Conservation (phyloP, 2,329 filamentous ascomycete species). For the Hymenoscyphus albidus region DNA sequence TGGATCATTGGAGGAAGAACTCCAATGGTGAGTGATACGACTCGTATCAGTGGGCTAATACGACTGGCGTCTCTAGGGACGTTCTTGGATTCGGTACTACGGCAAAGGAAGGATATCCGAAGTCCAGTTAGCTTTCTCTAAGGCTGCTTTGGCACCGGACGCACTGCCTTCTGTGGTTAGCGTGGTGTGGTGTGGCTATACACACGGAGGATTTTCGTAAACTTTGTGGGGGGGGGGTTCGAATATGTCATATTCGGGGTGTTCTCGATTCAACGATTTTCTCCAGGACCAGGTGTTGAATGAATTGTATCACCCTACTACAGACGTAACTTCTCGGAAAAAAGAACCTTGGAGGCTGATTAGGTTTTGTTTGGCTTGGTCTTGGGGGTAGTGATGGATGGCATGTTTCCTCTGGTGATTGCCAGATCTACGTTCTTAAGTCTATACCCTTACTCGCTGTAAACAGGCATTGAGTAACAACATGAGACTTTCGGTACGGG, state of each 20-base stretch:
- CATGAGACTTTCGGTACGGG: too few relatives aligned
- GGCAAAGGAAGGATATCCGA: neutral
- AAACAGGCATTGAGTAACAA: too few relatives aligned
- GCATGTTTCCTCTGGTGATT: too few relatives aligned
- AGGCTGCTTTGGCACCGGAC: neutral
- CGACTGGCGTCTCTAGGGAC: neutral
- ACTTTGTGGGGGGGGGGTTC: neutral
- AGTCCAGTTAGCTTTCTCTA: neutral
- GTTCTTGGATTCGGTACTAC: neutral
- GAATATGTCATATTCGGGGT: neutral
- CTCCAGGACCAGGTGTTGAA: too few relatives aligned
- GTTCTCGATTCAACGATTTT: neutral
- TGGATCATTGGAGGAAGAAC: neutral
- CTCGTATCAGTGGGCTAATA: neutral
- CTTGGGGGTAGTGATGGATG: too few relatives aligned
- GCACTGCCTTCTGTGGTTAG: neutral
- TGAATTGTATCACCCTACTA: too few relatives aligned
- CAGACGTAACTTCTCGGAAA: too few relatives aligned
- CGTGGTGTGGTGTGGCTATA: neutral
- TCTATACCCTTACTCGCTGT: too few relatives aligned
- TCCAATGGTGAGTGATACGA: neutral
- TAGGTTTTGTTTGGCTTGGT: too few relatives aligned
- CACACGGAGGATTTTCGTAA: neutral
- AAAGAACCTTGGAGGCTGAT: too few relatives aligned
- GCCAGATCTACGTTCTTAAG: too few relatives aligned